A percentile compares a stretch with the other conserved stretches of the same genome.
These are phyloP conservation scores for Kondoa subrosea DNA, from an alignment of 768 basidiomycete species.

Conservation along the genomic window DNA sequence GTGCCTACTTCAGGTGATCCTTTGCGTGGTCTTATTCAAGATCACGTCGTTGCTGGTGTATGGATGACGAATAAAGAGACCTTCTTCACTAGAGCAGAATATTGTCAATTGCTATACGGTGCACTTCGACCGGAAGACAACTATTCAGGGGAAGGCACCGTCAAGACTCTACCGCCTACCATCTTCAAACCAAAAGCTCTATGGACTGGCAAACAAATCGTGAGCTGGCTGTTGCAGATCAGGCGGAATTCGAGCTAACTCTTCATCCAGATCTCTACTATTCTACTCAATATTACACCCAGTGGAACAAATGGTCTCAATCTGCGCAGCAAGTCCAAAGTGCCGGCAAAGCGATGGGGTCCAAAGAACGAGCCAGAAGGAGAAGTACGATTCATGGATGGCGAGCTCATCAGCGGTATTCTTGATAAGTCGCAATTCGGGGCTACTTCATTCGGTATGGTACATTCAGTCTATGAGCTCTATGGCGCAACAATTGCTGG, in stretches of 20 bases:
- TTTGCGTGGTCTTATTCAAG: slow-evolving; percentile 90
- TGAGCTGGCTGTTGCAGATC: slow-evolving; percentile 35
- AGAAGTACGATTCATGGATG: slow-evolving; percentile 74
- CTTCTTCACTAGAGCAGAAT: slow-evolving; percentile 89
- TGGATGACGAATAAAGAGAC: slow-evolving; percentile 96
- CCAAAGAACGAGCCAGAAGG: slow-evolving; percentile 57
- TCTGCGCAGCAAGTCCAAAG: slow-evolving; percentile 69
- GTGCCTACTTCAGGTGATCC: slow-evolving; percentile 97
- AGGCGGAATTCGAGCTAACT: neutral
- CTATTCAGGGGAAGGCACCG: slow-evolving; percentile 44
- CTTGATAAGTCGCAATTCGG: slow-evolving; percentile 96
- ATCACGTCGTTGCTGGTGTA: slow-evolving; percentile 96
- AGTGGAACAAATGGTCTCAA: slow-evolving; percentile 60
- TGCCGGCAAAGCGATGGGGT: slow-evolving; percentile 48
- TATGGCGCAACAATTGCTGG: slow-evolving; percentile 83
- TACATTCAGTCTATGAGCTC: slow-evolving; percentile 90
- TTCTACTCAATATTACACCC: slow-evolving; percentile 82
- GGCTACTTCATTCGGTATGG: slow-evolving; percentile 84
- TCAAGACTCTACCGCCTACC: slow-evolving; percentile 71
- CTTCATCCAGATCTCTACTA: slow-evolving; percentile 62
- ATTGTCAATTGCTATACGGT: slow-evolving; percentile 88
- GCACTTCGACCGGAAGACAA: slow-evolving; percentile 72
- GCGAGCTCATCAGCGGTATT: slow-evolving; percentile 80
- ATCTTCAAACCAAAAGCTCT: slow-evolving; percentile 78
- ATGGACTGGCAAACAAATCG: slow-evolving; percentile 98